Base-by-base conservation (phyloP, 495 filamentous ascomycete genomes). In the Chlorociboria aeruginascens region DNA sequence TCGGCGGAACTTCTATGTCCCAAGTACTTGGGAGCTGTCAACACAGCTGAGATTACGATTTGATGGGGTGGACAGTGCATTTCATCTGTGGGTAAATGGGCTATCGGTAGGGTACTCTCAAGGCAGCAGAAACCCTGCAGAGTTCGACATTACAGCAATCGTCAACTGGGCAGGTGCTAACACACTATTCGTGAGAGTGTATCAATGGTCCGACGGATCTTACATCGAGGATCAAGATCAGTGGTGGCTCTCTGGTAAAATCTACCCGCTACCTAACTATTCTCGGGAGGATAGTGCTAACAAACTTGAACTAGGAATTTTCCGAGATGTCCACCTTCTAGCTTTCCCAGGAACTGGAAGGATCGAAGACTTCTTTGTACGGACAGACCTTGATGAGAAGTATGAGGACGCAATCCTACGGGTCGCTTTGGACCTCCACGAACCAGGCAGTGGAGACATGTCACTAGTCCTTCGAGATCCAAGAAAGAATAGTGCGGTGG, bases 11-110 rank as follows among this genome's bases (percentile, higher is more conserved):
- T 85, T 85, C 54, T 45, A 56, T 0, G 63, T 83, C 6, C 74
- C 76, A 0, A 40, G 61, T 10, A 42, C 41, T 7, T 53, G 50
- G 50, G 29, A 9, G 14, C 10, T 25, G 29, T 34, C 13, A 75
- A n/a, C 25, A 42, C 30, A 45, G 29, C 20, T 6, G 14, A 62
- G 80, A 16, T 61, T 85, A 17, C 67, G 80, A 16, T 85, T 85
- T 44, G 81, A 85, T 40, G 81, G 81, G 7, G 81, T 84, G 3
- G 81, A 83, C 53, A 73, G 78, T 45, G 78, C 81, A 8, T 85
- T 82, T 56, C 74, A 79, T 49, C 57, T 83, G 12, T 82, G 72
- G 70, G 57, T 85, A 31, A 85, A 84, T 53, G 77, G 76, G 0
- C 61, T 66, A 10, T 59, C 74, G 43, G 72, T 83, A 11, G 81